Evolutionary conservation across 192 early-diverging fungal genomes (phyloP).

Genomic region (Coemansia sp.): DNA sequence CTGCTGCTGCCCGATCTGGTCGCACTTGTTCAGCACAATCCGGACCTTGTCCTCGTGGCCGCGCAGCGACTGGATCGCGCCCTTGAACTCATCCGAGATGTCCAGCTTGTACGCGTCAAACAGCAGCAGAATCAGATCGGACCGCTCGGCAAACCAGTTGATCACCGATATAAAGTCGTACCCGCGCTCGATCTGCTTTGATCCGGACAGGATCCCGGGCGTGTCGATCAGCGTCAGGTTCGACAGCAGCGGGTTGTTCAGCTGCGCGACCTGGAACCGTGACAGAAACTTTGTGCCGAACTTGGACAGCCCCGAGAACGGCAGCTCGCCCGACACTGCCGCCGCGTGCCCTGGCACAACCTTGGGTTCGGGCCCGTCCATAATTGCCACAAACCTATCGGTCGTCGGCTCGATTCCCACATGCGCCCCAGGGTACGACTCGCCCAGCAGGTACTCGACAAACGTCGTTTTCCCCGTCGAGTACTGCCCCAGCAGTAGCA

Average conservation of each 20-base stretch:
- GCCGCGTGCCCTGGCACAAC: slow-evolving; percentile 86
- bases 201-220: slow-evolving; percentile 84
- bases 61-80: slow-evolving; percentile 64
- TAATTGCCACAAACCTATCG: slow-evolving; percentile 81
- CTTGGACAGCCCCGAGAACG: slow-evolving; percentile 72
- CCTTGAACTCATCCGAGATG: slow-evolving; percentile 85
- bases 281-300: slow-evolving; percentile 77
- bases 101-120: slow-evolving; percentile 90
- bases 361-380: slow-evolving; percentile 64
- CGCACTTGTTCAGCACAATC: slow-evolving; percentile 83
- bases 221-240: slow-evolving; percentile 86
- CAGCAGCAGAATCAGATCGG: slow-evolving; percentile 75
- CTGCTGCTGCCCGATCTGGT: slow-evolving; percentile 81
- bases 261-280: slow-evolving; percentile 80
- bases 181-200: slow-evolving; percentile 76
- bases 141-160: slow-evolving; percentile 83
- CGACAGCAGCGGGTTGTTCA: slow-evolving; percentile 66
- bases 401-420: slow-evolving; percentile 88
- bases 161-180: slow-evolving; percentile 77
- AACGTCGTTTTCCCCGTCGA: slow-evolving; percentile 85
- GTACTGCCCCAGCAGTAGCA: slow-evolving; percentile 82
- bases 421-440: slow-evolving; percentile 75
- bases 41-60: slow-evolving; percentile 86
- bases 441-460: slow-evolving; percentile 68
- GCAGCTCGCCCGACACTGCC: slow-evolving; percentile 72